Base-by-base conservation (phyloP, 768 basidiomycete genomes). In the Pulveroboletus sp. region DNA sequence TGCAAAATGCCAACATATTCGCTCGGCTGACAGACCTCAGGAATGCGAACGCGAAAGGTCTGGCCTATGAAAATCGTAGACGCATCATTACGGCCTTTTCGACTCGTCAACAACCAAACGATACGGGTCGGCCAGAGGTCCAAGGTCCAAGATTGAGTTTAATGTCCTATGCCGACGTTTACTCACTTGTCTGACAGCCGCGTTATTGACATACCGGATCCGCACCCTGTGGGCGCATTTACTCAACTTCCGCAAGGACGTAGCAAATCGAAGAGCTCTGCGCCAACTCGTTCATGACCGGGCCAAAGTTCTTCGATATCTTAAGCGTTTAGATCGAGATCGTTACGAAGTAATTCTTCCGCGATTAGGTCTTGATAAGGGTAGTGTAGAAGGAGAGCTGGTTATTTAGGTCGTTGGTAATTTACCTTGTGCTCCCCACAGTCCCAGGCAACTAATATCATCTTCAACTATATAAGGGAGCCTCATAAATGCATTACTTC, bases 351-450 rank as follows among this genome's bases (percentile, higher is more conserved):
- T 69, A 14, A 61, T 89, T 24, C 76, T 98, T 44, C 73, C 77
- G 40, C 80, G 83, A 51, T 71, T 96, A 24, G 94, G 86, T 4
- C 66, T 97, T 18, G 88, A 93, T 56, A 76, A 80, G 30, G 75
- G 76, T 53, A 83, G 85, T 33, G 90, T 98, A 2, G 93, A 96
- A 68, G 94, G 93, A 37, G 93, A 97, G 65, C 72, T 97, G 33
- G 77, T 90, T 47, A 78, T 94, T 46, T 88, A 72, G 71, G 37
- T 28, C 17, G 37, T 35, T 1, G 7, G 14, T 21, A 18, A 45
- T 40, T 18, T 9, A 28, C 26, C 15, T 28, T 28, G 33, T 38
- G 32, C 28, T 37, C 26, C 48, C 10, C 33, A 15, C 14, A 21
- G 21, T 4, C n/a, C 14, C 6, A 4, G n/a, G 6, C 15, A 2